Conservation (phyloP, 1,284 basidiomycete genomes). For the Boletus semigastroideus region DNA sequence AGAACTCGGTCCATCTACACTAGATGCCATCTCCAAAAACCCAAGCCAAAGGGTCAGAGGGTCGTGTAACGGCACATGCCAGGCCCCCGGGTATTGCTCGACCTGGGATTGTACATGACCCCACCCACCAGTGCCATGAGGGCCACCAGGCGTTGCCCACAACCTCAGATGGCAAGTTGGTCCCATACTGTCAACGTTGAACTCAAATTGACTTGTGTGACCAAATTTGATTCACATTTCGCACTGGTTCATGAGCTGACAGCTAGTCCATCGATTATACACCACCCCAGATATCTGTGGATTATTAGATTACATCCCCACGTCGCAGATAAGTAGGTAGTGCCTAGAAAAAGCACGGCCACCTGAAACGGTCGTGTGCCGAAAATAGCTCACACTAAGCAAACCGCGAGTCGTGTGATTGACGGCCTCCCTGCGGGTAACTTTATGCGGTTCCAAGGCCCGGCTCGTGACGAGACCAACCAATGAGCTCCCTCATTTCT, state of each 20-base stretch:
- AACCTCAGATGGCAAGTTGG: slow-evolving; percentile 12
- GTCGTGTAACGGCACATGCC: slow-evolving; percentile 14
- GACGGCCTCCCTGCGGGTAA: slow-evolving; percentile 8
- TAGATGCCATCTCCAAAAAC: not conserved
- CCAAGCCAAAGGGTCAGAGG: slow-evolving; percentile 13
- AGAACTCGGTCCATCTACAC: not conserved
- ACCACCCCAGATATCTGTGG: slow-evolving; percentile 8
- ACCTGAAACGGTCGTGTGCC: slow-evolving; percentile 19
- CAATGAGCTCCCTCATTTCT: slow-evolving; percentile 74
- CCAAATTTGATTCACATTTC: not conserved
- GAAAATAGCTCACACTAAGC: slow-evolving; percentile 17
- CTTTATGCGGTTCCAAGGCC: slow-evolving; percentile 15
- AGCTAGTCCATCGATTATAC: slow-evolving; percentile 4
- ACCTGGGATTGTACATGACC: not conserved
- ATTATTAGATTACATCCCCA: slow-evolving; percentile 17
- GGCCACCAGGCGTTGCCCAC: slow-evolving; percentile 2
- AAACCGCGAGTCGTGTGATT: slow-evolving; percentile 11
- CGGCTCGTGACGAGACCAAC: slow-evolving; percentile 44
- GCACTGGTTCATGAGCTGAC: slow-evolving; percentile 14
- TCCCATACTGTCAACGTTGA: slow-evolving; percentile 9
- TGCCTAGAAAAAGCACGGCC: slow-evolving; percentile 5
- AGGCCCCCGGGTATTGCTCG: slow-evolving; percentile 1
- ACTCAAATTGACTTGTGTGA: slow-evolving; percentile 9
- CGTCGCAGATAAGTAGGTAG: slow-evolving; percentile 22
- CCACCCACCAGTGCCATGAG: not conserved